Percentiles rank a stretch among this genome's conserved stretches.
These are phyloP conservation scores for Chaetoscypha palmicola DNA, from an alignment of 2,329 filamentous ascomycete genomes.

Conservation along the genomic window DNA sequence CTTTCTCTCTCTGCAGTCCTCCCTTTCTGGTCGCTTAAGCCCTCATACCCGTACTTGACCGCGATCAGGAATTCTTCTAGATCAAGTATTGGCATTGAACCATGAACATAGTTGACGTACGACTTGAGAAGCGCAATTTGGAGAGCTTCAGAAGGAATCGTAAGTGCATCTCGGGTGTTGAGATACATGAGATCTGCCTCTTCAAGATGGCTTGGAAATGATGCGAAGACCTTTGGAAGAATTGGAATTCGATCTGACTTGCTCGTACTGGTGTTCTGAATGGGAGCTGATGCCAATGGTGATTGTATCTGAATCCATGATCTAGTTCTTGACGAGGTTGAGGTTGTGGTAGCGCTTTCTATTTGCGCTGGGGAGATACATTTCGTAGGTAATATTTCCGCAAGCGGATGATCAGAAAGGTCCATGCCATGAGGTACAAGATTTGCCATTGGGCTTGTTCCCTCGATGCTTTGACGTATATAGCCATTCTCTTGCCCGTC, in stretches of 20 bases:
- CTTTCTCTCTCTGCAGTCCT: background rate
- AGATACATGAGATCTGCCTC: conserved; percentile 13
- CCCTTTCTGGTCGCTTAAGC: background rate
- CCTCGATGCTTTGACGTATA: background rate
- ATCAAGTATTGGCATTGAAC: conserved; percentile 18
- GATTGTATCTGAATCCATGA: conserved; percentile 11
- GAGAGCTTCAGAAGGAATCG: conserved; percentile 13
- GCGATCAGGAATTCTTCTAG: conserved; percentile 16
- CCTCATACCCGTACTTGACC: conserved; percentile 10
- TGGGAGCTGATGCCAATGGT: conserved; percentile 10
- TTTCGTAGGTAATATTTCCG: conserved; percentile 5
- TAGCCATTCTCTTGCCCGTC: background rate
- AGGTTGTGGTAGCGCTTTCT: background rate
- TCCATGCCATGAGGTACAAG: conserved; percentile 10
- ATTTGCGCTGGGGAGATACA: background rate
- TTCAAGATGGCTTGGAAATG: conserved; percentile 11
- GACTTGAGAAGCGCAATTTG: conserved; percentile 18
- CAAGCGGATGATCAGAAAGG: conserved; percentile 8
- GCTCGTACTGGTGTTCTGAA: background rate
- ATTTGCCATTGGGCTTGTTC: background rate
- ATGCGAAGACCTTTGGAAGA: conserved; percentile 8
- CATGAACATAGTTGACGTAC: conserved; percentile 19
- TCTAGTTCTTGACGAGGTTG: conserved; percentile 8
- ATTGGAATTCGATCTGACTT: conserved; percentile 1
- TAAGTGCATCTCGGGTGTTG: conserved; percentile 15